These are phyloP conservation scores for Chenopodium quinoa DNA, from an alignment of 148 eudicot genomes.

Conservation along the genomic window DNA sequence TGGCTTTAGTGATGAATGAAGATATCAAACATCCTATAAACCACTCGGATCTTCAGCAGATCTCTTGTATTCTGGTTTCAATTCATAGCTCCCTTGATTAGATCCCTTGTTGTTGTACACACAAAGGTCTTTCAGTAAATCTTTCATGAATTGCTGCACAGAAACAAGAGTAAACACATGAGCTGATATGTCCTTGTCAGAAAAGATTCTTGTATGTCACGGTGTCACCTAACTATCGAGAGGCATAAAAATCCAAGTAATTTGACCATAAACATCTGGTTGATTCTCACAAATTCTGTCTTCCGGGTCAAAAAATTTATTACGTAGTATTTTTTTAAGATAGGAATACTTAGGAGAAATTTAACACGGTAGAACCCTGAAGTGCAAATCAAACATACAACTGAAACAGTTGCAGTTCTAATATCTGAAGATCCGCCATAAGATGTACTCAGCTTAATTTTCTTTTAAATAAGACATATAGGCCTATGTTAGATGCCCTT, in stretches of 20 bases:
- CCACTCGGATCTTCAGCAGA: constrained; percentile 32
- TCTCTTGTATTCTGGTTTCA: constrained; percentile 67
- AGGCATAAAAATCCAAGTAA: neutral
- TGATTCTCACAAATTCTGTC: neutral
- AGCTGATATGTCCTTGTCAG: neutral
- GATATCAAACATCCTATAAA: constrained; percentile 10
- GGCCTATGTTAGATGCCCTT: neutral
- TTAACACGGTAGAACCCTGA: neutral
- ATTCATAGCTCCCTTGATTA: constrained; percentile 63
- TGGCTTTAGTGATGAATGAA: neutral
- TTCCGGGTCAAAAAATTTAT: neutral
- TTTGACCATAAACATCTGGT: neutral
- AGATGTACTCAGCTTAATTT: neutral
- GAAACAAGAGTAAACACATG: constrained; percentile 6
- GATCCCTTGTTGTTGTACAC: constrained; percentile 67
- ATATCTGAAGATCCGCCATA: neutral
- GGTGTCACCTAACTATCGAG: neutral
- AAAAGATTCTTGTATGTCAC: neutral
- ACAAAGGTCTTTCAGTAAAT: constrained; percentile 60
- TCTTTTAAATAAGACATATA: too few relatives aligned
- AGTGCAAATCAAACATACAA: neutral
- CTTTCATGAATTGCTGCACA: constrained; percentile 69
- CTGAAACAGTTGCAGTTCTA: neutral
- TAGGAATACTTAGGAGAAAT: neutral
- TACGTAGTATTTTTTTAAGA: neutral